Percentiles rank a stretch among this genome's conserved stretches.
phyloP scores from a whole-genome alignment of 768 basidiomycete species.

The Termitomyces eurrhizus region DNA sequence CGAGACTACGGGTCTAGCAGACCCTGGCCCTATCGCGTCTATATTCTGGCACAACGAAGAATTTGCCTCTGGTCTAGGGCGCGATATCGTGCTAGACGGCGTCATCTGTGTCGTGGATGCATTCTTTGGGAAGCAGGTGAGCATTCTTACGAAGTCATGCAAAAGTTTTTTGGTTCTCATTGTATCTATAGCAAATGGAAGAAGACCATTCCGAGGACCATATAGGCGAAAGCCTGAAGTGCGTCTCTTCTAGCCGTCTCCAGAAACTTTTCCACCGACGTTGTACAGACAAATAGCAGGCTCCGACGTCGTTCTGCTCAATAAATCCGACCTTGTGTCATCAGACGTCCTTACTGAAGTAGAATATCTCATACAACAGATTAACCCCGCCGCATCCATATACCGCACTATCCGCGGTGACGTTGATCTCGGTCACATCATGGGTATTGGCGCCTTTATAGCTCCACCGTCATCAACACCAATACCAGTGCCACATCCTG shows the following conservation, averaged over 20 bases:
- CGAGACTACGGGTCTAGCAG: conserved; percentile 94
- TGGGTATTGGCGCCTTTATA: conserved; percentile 78
- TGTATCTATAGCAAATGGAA: conserved; percentile 69
- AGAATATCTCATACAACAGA: conserved; percentile 57
- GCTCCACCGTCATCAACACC: conserved; percentile 35
- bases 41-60: conserved; percentile 90
- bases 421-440: conserved; percentile 72
- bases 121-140: conserved; percentile 60
- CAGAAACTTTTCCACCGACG: neutral
- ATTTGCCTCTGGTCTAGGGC: conserved; percentile 61
- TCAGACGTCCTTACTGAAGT: conserved; percentile 39
- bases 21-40: conserved; percentile 89
- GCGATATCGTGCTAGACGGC: conserved; percentile 76
- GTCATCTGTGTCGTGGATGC: conserved; percentile 93
- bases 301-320: conserved; percentile 87
- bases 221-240: conserved; percentile 80
- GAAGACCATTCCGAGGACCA: conserved; percentile 64
- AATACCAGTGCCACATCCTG: conserved; percentile 17
- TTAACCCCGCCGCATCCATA: conserved; percentile 81
- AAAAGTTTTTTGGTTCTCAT: neutral
- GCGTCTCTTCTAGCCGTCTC: conserved; percentile 11
- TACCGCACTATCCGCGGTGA: conserved; percentile 66
- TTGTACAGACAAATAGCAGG: conserved; percentile 80
- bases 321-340: conserved; percentile 81
- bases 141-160: neutral